phyloP scores from a whole-genome alignment of 768 basidiomycete species.

The Russula vinacea region DNA sequence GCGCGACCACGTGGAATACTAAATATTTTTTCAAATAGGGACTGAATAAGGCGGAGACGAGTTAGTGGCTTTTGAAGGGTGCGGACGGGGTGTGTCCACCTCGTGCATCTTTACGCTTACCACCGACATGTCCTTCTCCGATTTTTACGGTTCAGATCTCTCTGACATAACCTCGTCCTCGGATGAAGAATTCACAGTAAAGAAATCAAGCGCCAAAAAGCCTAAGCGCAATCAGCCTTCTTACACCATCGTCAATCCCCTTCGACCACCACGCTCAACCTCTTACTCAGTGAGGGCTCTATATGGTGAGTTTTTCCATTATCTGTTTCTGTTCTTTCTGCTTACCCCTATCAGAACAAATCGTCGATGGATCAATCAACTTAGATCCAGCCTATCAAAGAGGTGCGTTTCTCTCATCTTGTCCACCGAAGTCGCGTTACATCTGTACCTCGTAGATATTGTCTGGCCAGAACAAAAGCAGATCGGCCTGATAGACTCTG shows the following conservation, averaged over 20 bases:
- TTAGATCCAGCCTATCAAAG: conserved; percentile 78
- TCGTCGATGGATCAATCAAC: conserved; percentile 59
- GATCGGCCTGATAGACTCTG: conserved; percentile 69
- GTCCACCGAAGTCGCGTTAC: background rate
- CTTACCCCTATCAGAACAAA: conserved; percentile 50
- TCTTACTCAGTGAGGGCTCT: conserved; percentile 38
- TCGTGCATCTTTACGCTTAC: conserved; percentile 4
- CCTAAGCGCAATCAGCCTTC: background rate
- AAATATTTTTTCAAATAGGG: background rate
- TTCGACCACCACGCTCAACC: conserved; percentile 32
- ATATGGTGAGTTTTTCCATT: conserved; percentile 31
- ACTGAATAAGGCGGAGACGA: background rate
- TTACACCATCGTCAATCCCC: conserved; percentile 27
- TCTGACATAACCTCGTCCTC: conserved; percentile 33
- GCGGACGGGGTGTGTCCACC: background rate
- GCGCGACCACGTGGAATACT: background rate
- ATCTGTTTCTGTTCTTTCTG: background rate
- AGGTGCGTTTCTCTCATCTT: conserved; percentile 41
- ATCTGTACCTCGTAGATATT: conserved; percentile 47
- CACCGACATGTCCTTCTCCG: conserved; percentile 31
- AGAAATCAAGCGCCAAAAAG: conserved; percentile 21
- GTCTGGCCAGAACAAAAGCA: conserved; percentile 81
- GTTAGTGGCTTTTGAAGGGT: background rate
- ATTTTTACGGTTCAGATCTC: conserved; percentile 34
- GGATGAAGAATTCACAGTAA: conserved; percentile 26